Evolutionary conservation across 495 filamentous ascomycete genomes (phyloP), one percentile per base, ranked within the genome.

Genomic region (Rusavskia elegans): DNA sequence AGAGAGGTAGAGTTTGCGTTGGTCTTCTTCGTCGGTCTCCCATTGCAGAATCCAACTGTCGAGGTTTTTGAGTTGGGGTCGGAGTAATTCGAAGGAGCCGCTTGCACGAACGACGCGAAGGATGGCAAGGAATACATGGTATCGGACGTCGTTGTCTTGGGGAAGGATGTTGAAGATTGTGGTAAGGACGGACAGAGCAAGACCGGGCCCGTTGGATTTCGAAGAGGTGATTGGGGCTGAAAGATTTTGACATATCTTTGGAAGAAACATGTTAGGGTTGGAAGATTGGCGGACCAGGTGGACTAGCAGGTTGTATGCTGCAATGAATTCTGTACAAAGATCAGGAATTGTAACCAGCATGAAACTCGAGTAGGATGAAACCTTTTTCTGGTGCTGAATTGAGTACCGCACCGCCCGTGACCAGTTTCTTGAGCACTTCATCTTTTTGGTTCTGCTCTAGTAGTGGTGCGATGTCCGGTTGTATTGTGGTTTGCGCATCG

Each of bases 91-190:
- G 59, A 84, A 97, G 58, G 81, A 75, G 55, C 77, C 73, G 57
- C 78, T 70, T 57, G 80, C 76, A 58, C 85, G 81, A 66, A 96
- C 79, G 53, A 94, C 82, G 55, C 79, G 77, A 27, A 95, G 63
- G 56, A 95, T 85, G 57, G 86, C 79, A 67, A 88, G 71, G 61
- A 97, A 82, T 55, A 97, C 85, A 59, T 94, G 82, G 74, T 84
- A 96, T 30, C 90, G 83, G 60, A 83, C 75, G 10, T 84, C 82
- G 64, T 87, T 84, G 54, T 76, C 70, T 41, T 78, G 63, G 42
- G 79, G 73, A 50, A 97, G 80, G 49, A 93, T 85, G 72, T 99
- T 99, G 84, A 96, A 99, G 67, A 99, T 77, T 53, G 89, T 95
- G 62, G 86, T 88, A 55, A 99, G 80, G 52, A 88, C 83, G 54